Percentiles rank a stretch among this genome's conserved stretches.
phyloP scores from a whole-genome alignment of 2,329 filamentous ascomycete genomes.

The Aureobasidium sp. region DNA sequence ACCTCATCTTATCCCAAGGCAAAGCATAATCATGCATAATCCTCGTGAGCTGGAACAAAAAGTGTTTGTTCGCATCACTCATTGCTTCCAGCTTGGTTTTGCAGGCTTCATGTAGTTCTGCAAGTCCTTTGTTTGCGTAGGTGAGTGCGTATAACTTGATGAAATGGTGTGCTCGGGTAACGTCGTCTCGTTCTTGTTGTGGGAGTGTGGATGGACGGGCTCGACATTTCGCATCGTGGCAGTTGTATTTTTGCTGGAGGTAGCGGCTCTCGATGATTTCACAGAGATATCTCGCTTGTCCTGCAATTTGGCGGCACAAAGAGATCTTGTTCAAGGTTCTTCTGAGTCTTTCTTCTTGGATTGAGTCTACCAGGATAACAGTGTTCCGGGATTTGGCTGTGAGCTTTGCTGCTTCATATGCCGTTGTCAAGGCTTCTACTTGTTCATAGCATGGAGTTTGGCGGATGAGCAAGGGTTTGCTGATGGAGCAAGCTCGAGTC shows the following conservation, averaged over 20 bases:
- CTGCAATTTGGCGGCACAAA: not conserved
- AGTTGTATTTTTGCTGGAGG: constrained; percentile 3
- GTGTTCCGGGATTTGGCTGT: not conserved
- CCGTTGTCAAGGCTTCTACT: not conserved
- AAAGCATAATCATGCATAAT: constrained; percentile 10
- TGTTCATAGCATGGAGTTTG: not conserved
- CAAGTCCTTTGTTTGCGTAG: not conserved
- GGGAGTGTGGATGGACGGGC: not conserved
- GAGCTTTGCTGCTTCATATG: not conserved
- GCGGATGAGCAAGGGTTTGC: not conserved
- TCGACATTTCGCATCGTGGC: constrained; percentile 5
- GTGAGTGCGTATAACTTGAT: not conserved
- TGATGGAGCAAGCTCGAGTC: not conserved
- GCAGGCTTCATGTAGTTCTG: not conserved
- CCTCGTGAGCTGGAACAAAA: not conserved
- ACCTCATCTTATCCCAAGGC: constrained; percentile 6
- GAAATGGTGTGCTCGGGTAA: constrained; percentile 3
- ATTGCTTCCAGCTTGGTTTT: not conserved
- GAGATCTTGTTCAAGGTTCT: not conserved
- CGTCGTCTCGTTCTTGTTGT: not conserved
- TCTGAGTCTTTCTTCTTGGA: not conserved
- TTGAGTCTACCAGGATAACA: not conserved
- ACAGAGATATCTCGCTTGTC: not conserved
- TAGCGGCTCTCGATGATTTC: constrained; percentile 5
- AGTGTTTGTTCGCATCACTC: not conserved